Conservation (phyloP, 140 eudicot species). For the Bidens hawaiensis region DNA sequence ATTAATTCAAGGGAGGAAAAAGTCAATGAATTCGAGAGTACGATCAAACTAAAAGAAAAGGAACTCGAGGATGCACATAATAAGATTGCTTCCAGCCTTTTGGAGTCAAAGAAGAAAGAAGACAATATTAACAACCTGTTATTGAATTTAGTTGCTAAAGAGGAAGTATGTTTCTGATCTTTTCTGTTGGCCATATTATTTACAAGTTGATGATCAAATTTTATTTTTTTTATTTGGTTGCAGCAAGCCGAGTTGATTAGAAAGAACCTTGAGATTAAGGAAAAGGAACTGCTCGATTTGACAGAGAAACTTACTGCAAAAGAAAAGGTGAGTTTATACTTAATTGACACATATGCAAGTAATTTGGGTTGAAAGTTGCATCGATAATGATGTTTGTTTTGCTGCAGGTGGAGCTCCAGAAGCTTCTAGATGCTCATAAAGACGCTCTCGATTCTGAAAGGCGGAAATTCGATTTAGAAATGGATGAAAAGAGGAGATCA, state of each 20-base stretch:
- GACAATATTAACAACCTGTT: constrained; percentile 47
- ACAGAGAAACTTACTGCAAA: constrained; percentile 56
- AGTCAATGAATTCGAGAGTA: constrained; percentile 45
- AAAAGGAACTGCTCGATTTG: constrained; percentile 50
- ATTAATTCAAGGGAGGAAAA: constrained; percentile 64
- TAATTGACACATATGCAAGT: too few species aligned
- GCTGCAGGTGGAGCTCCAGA: constrained; percentile 77
- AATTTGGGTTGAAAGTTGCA: background rate
- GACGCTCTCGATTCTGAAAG: constrained; percentile 35
- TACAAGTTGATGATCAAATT: background rate
- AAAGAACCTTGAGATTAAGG: constrained; percentile 55
- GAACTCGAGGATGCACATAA: constrained; percentile 43
- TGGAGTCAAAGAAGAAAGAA: constrained; percentile 48
- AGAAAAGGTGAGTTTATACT: constrained; percentile 64
- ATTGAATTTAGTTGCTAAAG: constrained; percentile 35
- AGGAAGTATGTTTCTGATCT: constrained; percentile 54
- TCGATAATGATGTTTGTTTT: constrained; percentile 1
- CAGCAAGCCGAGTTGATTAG: constrained; percentile 59
- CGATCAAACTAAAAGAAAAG: constrained; percentile 45
- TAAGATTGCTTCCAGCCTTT: constrained; percentile 39
- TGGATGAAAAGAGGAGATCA: constrained; percentile 54
- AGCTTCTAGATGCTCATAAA: constrained; percentile 58
- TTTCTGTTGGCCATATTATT: background rate
- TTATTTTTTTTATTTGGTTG: constrained; percentile 8
- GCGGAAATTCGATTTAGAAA: constrained; percentile 60